Evolutionary conservation across 345 rosid species (phyloP), one percentile per base, ranked within the genome.

Genomic region (Citrus australasica): DNA sequence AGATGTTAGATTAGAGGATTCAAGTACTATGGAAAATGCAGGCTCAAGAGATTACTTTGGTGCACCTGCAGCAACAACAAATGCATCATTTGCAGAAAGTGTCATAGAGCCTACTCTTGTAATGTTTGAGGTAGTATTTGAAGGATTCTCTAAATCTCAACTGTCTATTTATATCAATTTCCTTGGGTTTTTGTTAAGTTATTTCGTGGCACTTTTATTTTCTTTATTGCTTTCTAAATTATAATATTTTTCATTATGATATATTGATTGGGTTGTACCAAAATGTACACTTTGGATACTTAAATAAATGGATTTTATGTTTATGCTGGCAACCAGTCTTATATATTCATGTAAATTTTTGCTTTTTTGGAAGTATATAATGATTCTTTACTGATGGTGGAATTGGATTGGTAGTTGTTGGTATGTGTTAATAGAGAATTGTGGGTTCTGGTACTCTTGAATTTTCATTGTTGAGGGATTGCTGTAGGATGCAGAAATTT

Each of bases 41-140:
- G 76, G 68, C 80, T 79, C 73, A 77, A 86, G 88, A 73, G 90
- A 87, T 71, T 74, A 79, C 80, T 86, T 86, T 70, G 87, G 84
- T 78, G 76, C 90, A 80, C 80, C 82, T 42, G 88, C 87, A 48
- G 81, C 82, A 37, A 46, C 87, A 42, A 84, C 90, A 71, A 91
- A 88, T 89, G 92, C 97, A 81, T 90, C 97, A 75, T 82, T 80
- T 80, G 95, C 99, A 46, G 98, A 96, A 83, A 85, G 85, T 77
- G 92, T 88, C 69, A 88, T 96, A 76, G 98, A 94, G 86, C 98
- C 99, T 22, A 88, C 97, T 73, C 97, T 96, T 85, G 98, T 96
- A 75, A 89, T 90, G 97, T 84, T 94, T 85, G 99, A 96, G 97
- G 99, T 96, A 89, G 83, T 68, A 22, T 56, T 33, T 69, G 40